Conservation (phyloP, 1,284 basidiomycete genomes). For the Leccinum pachyderme region DNA sequence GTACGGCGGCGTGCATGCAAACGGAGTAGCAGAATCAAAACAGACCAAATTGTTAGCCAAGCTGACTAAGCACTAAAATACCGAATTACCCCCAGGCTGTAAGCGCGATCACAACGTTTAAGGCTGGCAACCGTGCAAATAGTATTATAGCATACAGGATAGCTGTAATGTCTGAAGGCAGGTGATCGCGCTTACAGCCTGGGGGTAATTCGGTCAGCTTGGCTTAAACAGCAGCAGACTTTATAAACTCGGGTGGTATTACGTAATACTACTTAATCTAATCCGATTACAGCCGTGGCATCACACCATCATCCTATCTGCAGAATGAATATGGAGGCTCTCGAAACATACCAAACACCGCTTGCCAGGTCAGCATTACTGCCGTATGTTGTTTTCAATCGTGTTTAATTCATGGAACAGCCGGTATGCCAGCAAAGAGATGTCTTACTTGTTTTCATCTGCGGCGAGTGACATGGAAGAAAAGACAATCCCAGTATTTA, state of each 20-base stretch:
- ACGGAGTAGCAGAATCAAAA: no score
- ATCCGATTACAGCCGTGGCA: neutral
- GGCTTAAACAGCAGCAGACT: no score
- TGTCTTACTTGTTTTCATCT: constrained; percentile 94
- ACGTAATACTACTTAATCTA: neutral
- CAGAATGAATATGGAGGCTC: constrained; percentile 70
- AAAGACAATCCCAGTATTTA: neutral
- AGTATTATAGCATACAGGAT: no score
- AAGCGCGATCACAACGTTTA: no score
- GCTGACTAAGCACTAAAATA: neutral
- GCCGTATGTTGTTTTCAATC: neutral
- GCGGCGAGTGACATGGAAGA: constrained; percentile 51
- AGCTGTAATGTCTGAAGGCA: no score
- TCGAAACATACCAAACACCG: constrained; percentile 73
- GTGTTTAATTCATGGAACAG: constrained; percentile 42
- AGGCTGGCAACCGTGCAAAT: no score
- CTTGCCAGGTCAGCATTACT: constrained; percentile 58
- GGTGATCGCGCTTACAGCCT: no score
- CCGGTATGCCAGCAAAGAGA: constrained; percentile 99
- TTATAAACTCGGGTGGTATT: no score
- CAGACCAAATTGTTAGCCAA: no score
- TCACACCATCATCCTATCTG: neutral
- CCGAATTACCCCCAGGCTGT: no score
- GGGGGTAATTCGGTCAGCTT: no score
- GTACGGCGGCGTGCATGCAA: constrained; percentile 22